Evolutionary conservation across 202 grass and related monocot genomes (phyloP), one percentile per base, ranked within the genome.

Genomic region (Saccharum hybrid): DNA sequence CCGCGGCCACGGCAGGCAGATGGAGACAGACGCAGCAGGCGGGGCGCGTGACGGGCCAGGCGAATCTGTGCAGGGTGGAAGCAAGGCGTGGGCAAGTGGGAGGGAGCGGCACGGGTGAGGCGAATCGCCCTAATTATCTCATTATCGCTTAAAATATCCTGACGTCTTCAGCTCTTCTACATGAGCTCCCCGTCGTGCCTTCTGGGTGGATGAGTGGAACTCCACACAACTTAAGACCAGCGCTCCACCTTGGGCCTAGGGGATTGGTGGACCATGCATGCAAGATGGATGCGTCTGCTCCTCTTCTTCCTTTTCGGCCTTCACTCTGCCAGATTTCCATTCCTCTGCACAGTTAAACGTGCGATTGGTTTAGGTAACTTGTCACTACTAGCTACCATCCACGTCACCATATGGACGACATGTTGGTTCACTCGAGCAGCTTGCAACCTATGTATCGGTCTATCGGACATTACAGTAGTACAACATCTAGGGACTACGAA

Each of bases 281-380:
- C 43, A 57, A 12, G 60, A 26, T 66, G 8, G 65, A 59, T 62
- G 52, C 79, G 52, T 42, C 48, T 70, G 45, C 1, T 41, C 48
- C 28, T 84, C 61, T 68, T 77, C 64, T 61, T 84, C 63, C 81
- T 67, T 83, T 76, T 46, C 63, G 73, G 82, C 65, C 74, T 77
- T 77, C 63, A 70, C 22, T 51, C 18, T 26, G 65, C 82, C 38
- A 4, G 16, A 77, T 19, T 84, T 77, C 4, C 64, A 40, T 84
- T 84, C 16, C 23, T 4, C 9, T 48, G 21, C 1, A 1, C 6
- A 18, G 6, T 18, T 69, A 10, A 13, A 54, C 10, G 11, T 42
- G 26, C 6, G 1, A 66, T 10, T 77, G 19, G 26, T 23, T 61
- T 84, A 60, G 82, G 73, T 46, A 69, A 37, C 23, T 46, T 37